These are phyloP conservation scores for Catharanthus roseus DNA, from an alignment of 257 asterid species.

Conservation along the genomic window DNA sequence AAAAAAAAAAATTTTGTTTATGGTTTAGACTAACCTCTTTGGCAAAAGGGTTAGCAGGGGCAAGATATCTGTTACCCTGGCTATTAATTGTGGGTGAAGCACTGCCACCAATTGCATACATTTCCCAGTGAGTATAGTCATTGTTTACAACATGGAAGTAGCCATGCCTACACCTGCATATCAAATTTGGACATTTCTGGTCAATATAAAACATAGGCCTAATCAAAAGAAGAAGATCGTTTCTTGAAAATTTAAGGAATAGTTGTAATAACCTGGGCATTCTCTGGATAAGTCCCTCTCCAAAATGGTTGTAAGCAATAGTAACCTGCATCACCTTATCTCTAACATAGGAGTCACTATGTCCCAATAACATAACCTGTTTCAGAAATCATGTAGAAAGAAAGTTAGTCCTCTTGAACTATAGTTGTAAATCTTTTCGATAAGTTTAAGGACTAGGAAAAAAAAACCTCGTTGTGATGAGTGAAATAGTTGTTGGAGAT, in stretches of 20 bases:
- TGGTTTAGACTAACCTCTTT: conserved; percentile 55
- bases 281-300: conserved; percentile 50
- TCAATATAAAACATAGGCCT: not conserved
- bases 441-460: not conserved
- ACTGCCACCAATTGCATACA: conserved; percentile 98
- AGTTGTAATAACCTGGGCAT: conserved; percentile 45
- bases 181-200: not conserved
- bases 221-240: not conserved
- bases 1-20: no score
- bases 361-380: conserved; percentile 56
- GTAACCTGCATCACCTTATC: conserved; percentile 57
- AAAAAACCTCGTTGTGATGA: conserved; percentile 73
- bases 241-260: not conserved
- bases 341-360: conserved; percentile 36
- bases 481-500: conserved; percentile 79
- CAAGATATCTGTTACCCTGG: conserved; percentile 87
- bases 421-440: no score
- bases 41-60: conserved; percentile 69
- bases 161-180: conserved; percentile 84
- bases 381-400: conserved; percentile 4
- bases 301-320: conserved; percentile 54
- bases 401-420: not conserved
- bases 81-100: conserved; percentile 93
- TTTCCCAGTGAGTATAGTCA: conserved; percentile 86
- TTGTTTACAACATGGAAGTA: conserved; percentile 90